These are phyloP conservation scores for Linum usitatissimum DNA, from an alignment of 345 rosid species.

Conservation along the genomic window DNA sequence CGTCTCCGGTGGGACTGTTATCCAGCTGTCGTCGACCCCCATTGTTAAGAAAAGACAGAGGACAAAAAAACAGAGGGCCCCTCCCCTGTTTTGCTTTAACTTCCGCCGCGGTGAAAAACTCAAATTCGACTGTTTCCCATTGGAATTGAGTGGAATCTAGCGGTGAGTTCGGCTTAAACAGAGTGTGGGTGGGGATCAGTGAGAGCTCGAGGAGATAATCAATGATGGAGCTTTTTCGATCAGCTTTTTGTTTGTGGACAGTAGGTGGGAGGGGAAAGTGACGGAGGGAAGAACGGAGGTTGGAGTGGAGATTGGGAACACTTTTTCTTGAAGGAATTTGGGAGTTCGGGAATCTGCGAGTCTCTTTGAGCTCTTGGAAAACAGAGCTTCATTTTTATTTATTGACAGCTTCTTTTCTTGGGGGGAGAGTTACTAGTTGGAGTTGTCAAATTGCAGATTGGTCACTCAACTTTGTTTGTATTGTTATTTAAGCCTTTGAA, in stretches of 20 bases:
- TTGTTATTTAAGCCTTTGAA: no score
- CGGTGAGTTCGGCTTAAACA: neutral
- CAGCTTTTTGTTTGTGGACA: neutral
- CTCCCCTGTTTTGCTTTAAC: neutral
- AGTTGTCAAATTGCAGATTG: no score
- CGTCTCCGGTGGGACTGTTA: slow-evolving; percentile 7
- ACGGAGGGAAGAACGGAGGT: neutral
- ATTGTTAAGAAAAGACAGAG: neutral
- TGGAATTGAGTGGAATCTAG: neutral
- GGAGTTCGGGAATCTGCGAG: no score
- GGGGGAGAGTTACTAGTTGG: no score
- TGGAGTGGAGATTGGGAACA: no score
- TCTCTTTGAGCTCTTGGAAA: no score
- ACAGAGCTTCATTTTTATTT: no score
- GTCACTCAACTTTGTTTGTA: no score
- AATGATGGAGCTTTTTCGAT: neutral
- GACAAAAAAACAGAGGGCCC: neutral
- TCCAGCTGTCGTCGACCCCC: slow-evolving; percentile 18
- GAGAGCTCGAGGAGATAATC: neutral
- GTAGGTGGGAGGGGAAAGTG: neutral
- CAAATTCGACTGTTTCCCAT: neutral
- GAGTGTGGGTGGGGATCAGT: neutral
- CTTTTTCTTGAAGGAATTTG: no score
- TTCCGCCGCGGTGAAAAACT: neutral
- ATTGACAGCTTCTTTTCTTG: no score